phyloP scores from a whole-genome alignment of 495 filamentous ascomycete genomes.

The Copromyces sp. region DNA sequence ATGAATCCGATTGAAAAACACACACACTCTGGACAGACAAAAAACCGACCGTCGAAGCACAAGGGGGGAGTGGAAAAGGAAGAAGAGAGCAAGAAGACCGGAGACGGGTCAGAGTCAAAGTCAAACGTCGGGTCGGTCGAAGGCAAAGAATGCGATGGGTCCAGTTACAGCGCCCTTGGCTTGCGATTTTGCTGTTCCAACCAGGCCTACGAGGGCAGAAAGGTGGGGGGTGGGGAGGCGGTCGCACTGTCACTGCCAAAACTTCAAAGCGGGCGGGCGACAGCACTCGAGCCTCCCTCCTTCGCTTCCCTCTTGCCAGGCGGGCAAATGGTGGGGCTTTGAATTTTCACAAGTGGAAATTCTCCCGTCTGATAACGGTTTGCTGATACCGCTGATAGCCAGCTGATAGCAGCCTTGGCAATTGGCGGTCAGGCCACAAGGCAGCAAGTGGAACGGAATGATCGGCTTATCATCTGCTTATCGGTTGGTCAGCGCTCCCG shows the following conservation, averaged over 20 bases:
- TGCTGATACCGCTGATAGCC: not conserved
- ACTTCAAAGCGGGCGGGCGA: constrained; percentile 7
- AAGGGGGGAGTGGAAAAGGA: not conserved
- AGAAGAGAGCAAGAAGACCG: not conserved
- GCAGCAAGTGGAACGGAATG: no score
- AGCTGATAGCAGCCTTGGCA: constrained; percentile 18
- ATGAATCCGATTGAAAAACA: not conserved
- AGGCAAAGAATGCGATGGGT: not conserved
- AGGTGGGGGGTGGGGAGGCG: constrained; percentile 1
- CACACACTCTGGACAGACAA: not conserved
- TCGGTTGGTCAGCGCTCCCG: not conserved
- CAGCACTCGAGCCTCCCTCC: constrained; percentile 5
- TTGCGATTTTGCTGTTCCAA: not conserved
- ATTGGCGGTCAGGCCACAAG: constrained; percentile 19
- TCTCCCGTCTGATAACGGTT: constrained; percentile 23
- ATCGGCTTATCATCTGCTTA: not conserved
- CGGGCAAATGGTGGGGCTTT: constrained; percentile 20
- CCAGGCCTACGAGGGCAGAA: constrained; percentile 2
- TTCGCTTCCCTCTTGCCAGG: not conserved
- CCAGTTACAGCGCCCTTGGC: not conserved
- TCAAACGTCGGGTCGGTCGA: not conserved
- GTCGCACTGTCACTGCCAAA: not conserved
- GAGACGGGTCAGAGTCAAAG: not conserved
- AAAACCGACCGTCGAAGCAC: not conserved
- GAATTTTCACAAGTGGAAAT: constrained; percentile 24